Evolutionary conservation across 768 basidiomycete genomes (phyloP), one percentile per base, ranked within the genome.

Genomic region (Leccinellum rugosiceps): DNA sequence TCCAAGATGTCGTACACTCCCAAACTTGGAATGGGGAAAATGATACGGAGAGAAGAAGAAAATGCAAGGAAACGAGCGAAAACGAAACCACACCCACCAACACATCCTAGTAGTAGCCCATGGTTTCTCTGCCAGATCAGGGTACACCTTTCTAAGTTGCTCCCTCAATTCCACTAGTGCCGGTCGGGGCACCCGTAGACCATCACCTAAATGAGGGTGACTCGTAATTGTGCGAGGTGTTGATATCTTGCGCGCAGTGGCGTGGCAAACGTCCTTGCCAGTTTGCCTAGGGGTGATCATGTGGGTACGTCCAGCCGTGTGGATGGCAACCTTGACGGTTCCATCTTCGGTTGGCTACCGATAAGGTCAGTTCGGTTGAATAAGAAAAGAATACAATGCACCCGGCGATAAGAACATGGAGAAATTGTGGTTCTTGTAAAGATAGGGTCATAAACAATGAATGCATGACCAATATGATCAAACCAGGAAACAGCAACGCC

Each of bases 81-180:
- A 52, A 31, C 14, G 14, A 56, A 35, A 10, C 11, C 10, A 70
- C 83, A n/a, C 46, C 69, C 67, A 92, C 95, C 95, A 98, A 74
- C 95, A 98, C 60, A 98, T 71, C 58, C 95, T 75, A 11, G 94
- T 95, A 7, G 76, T 76, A 30, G 73, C 68, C 66, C 94, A 90
- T 0, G 88, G 81, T 69, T 85, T 88, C 62, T 83, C 73, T 6
- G 84, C 88, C 46, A 98, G 78, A 50, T 83, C 83, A 25, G 95
- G 96, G 72, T 89, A 94, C 25, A 93, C 75, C 31, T 72, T 67
- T 19, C 73, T 68, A 11, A 96, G 71, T 10, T 77, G 71, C 3
- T 68, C 69, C 41, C 90, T 78, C 53, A 96, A 66, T 53, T 69
- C 69, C 35, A 72, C 66, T 3, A 88, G 69, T 49, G 77, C 78